phyloP scores from a whole-genome alignment of 2,329 filamentous ascomycete species.

The Biscogniauxia sp. region DNA sequence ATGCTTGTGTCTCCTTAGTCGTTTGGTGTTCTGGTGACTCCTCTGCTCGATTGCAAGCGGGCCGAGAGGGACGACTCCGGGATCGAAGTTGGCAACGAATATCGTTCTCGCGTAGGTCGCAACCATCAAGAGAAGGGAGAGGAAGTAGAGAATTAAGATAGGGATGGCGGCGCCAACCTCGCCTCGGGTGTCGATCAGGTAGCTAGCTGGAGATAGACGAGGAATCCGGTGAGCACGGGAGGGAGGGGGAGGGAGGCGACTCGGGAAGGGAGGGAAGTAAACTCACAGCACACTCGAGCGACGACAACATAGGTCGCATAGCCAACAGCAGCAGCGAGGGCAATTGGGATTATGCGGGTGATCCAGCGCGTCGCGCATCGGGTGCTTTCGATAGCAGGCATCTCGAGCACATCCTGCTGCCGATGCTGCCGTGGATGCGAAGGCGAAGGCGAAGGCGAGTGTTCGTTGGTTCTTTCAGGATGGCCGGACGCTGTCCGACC shows the following conservation, averaged over 20 bases:
- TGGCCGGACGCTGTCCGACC: background rate
- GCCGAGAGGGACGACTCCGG: slow-evolving; percentile 72
- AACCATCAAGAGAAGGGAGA: slow-evolving; percentile 67
- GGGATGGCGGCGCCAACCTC: slow-evolving; percentile 60
- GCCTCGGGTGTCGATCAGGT: slow-evolving; percentile 55
- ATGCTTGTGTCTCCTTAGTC: slow-evolving; percentile 17
- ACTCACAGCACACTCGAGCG: slow-evolving; percentile 65
- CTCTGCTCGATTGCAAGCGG: slow-evolving; percentile 33
- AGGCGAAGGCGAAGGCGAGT: background rate
- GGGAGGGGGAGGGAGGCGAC: background rate
- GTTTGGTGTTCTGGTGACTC: slow-evolving; percentile 19
- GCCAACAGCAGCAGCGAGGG: slow-evolving; percentile 64
- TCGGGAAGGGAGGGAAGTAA: background rate
- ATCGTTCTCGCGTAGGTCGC: slow-evolving; percentile 70
- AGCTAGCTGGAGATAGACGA: slow-evolving; percentile 56
- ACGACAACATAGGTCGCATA: slow-evolving; percentile 73
- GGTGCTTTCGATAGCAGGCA: slow-evolving; percentile 35
- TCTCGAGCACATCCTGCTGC: slow-evolving; percentile 28
- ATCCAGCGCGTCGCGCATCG: slow-evolving; percentile 54
- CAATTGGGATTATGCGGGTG: slow-evolving; percentile 65
- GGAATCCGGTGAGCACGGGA: background rate
- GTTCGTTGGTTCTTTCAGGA: too few species aligned
- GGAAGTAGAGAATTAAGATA: slow-evolving; percentile 69
- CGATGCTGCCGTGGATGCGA: slow-evolving; percentile 2
- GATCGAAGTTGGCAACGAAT: slow-evolving; percentile 64